Base-by-base conservation (phyloP, 179 eudicot species). In the Drosera spatulata region DNA sequence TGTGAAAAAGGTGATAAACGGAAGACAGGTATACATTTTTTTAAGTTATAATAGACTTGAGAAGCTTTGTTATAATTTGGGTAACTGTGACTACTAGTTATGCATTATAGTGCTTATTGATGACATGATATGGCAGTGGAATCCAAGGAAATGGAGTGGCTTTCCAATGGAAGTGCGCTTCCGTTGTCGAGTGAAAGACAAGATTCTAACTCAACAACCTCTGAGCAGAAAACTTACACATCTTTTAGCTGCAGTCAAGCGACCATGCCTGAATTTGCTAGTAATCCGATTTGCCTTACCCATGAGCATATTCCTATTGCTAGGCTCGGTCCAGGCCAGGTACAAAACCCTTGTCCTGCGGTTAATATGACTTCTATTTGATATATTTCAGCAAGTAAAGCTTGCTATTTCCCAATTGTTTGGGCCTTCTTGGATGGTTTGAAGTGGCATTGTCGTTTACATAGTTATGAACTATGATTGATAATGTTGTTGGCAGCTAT, bases 321-420 rank as follows among this genome's bases (percentile, higher is more conserved):
- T 59, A 79, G 78, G 76, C 87, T 91, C 71, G 96, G 96, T 55
- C 81, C 87, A 49, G 89, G 89, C 66, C 96, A 91, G 91, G 98
- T 91, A 81, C 67, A 10, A 55, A 39, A 1, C 49, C 8, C 49
- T 45, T 0, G 10, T 45, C 7, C 10, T 45, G 7, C 10, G 10
- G 10, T 45, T 45, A 2, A 0, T 6, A 45, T 45, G 10, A 45
- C 7, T 45, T 45, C 10, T 45, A 45, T 45, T 6, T 6, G 7
- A 10, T 45, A 0, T 22, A 22, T 22, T 22, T 22, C 33, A 22
- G 1, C 33, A 22, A 22, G 50, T 46, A 46, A 46, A 46, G 33
- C 33, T 22, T 22, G 33, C 1, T 22, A 22, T 22, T 22, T 22
- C 33, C 33, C 33, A 22, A 22, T 22, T 22, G 33, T 22, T 0